Conservation (phyloP, 2,329 filamentous ascomycete genomes). For the Ophiocordyceps camponoti-saundersi region DNA sequence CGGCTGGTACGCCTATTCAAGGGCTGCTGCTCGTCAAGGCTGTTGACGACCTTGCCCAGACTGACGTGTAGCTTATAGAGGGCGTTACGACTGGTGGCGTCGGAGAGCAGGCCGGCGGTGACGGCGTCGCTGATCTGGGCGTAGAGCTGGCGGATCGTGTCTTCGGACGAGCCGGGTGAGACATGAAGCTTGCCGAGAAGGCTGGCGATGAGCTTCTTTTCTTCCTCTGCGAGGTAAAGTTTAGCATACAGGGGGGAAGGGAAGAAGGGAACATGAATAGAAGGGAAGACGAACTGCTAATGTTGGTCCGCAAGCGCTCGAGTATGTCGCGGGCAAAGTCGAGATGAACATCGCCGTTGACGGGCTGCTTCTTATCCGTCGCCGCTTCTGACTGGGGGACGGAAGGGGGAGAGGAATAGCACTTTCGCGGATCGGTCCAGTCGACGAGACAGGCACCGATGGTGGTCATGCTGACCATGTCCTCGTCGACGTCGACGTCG, state of each 20-base stretch:
- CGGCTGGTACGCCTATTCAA: conserved; percentile 23
- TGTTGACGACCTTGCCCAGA: conserved; percentile 50
- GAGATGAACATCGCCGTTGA: conserved; percentile 66
- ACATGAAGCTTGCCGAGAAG: conserved; percentile 74
- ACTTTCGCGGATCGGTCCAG: conserved; percentile 89
- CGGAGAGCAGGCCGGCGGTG: conserved; percentile 41
- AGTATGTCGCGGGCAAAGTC: conserved; percentile 63
- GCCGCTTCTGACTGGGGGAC: conserved; percentile 31
- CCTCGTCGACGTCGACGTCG: conserved; percentile 56
- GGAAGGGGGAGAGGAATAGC: conserved; percentile 35
- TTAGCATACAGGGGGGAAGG: neutral
- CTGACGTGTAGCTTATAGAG: conserved; percentile 52
- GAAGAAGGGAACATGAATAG: neutral
- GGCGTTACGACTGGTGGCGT: conserved; percentile 44
- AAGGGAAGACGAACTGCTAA: conserved; percentile 41
- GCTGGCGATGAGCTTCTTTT: conserved; percentile 65
- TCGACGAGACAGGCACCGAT: conserved; percentile 76
- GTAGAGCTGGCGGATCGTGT: conserved; percentile 40
- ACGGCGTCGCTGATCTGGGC: conserved; percentile 43
- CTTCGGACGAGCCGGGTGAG: conserved; percentile 44
- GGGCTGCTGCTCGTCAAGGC: conserved; percentile 28
- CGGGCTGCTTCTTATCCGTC: conserved; percentile 37
- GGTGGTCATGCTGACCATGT: conserved; percentile 61
- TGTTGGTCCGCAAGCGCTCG: conserved; percentile 50
- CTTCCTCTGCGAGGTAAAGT: conserved; percentile 45